Base-by-base conservation (phyloP, 1,284 basidiomycete genomes). In the Puccinia novopanici region DNA sequence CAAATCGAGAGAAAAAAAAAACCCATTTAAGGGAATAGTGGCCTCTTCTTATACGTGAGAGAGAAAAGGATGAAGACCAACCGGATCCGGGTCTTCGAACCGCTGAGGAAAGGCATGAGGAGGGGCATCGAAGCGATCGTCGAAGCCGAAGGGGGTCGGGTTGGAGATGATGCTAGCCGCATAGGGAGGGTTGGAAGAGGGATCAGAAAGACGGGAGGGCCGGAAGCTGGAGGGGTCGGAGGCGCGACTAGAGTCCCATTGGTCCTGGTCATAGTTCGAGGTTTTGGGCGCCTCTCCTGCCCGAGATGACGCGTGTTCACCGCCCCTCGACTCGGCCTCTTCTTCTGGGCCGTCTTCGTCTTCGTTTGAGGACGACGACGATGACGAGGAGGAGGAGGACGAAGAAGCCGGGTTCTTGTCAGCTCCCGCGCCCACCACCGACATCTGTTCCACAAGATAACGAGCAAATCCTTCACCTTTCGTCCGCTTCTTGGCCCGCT, bases 391-490 rank as follows among this genome's bases (percentile, higher is more conserved):
- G 10, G 63, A 67, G 37, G 83, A 83, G 59, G 71, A 73, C 82
- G 55, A 75, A 75, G 67, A 48, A 37, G 76, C 27, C 37, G 81
- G 80, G 34, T 83, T 83, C 50, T 84, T 82, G 81, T 84, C 84
- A 3, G 83, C 74, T 5, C 84, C 88, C 75, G 90, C 90, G 57
- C 63, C 89, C 17, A 54, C 34, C 24, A 54, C 71, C 86, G 13
- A 78, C 42, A 92, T 91, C 83, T 92, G 91, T 82, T 91, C 89
- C 4, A 90, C 89, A 61, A 92, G 87, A 83, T 92, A 93, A 27
- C 89, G 88, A 57, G 91, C 90, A 85, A 93, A 92, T 91, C 92
- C 83, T 34, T 76, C 74, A 52, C 75, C 72, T 22, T 10, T 78
- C 42, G 9, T 37, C 57, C 34, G 12, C 12, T 54, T 40, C 50